Base-by-base conservation (phyloP, 1,284 basidiomycete genomes). In the Bondarzewia mesenterica region DNA sequence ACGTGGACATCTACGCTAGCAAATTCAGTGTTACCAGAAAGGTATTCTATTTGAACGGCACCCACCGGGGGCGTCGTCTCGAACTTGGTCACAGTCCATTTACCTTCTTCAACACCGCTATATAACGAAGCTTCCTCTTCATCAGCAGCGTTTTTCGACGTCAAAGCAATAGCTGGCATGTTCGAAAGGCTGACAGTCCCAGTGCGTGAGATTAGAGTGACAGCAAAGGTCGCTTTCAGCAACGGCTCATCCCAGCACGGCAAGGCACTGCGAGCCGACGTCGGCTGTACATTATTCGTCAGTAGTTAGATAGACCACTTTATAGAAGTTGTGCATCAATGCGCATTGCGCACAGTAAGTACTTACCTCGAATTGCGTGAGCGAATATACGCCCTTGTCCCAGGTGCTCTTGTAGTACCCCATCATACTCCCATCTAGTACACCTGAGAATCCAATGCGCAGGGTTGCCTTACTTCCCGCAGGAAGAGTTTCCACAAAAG, bases 201-300 rank as follows among this genome's bases (percentile, higher is more conserved):
- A n/a, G 70, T 72, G 52, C 85, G 83, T 27, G 92, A 92, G 56
- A 99, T 80, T 74, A 97, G 75, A 14, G 85, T 86, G 57, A 97
- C 72, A 50, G 74, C 62, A 65, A 89, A 96, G 2, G 85, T 93
- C 5, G 93, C 88, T 67, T 98, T 98, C 60, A 96, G 75, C 20
- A 82, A 75, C 21, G 95, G 95, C 64, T 98, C 93, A 63, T 97
- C 95, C 89, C 90, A 98, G 65, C 80, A 86, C 23, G 90, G 90
- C 66, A 92, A 89, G 8, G 85, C 84, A 46, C 80, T 74, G 50
- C 93, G 75, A 4, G 93, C 93, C 50, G 85, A 82, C 22, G 92
- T 96, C 16, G 94, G 85, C 82, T 97, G 32, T 16, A 7, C n/a
- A 35, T 35, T 35, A n/a, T 35, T n/a, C 32, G 6, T 10, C 14